Conservation (phyloP, 169 alveolate species). For the Cryptosporidium tyzzeri region DNA sequence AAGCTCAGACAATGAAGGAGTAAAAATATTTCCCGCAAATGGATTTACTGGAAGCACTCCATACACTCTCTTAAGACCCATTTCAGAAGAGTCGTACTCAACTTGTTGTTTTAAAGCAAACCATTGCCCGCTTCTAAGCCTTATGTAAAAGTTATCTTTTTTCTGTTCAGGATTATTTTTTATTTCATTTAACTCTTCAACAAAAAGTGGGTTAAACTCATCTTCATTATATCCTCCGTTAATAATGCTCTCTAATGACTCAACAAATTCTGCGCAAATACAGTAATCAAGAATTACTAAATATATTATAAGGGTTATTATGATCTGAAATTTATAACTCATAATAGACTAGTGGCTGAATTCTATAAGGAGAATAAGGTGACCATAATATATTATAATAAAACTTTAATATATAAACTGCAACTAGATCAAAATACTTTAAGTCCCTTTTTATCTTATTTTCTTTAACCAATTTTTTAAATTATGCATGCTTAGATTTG, state of each 20-base stretch:
- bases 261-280: conserved; percentile 16
- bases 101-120: conserved; percentile 62
- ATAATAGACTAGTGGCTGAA: conserved; percentile 3
- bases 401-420: neutral
- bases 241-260: conserved; percentile 11
- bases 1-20: conserved; percentile 27
- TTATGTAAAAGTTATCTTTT: conserved; percentile 24
- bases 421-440: neutral
- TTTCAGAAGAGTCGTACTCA: conserved; percentile 45
- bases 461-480: neutral
- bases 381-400: neutral
- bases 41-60: conserved; percentile 46
- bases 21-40: conserved; percentile 42
- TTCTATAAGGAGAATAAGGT: neutral
- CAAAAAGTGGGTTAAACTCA: conserved; percentile 53
- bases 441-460: neutral
- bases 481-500: conserved; percentile 3
- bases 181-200: conserved; percentile 44
- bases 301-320: neutral
- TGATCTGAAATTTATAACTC: conserved; percentile 1
- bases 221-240: conserved; percentile 27
- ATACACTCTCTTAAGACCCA: conserved; percentile 42
- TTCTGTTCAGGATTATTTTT: conserved; percentile 9
- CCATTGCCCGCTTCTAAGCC: conserved; percentile 69
- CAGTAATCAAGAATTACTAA: conserved; percentile 12